phyloP scores from a whole-genome alignment of 225 moss, liverwort and hornwort genomes.

The Pseudoscleropodium purum region DNA sequence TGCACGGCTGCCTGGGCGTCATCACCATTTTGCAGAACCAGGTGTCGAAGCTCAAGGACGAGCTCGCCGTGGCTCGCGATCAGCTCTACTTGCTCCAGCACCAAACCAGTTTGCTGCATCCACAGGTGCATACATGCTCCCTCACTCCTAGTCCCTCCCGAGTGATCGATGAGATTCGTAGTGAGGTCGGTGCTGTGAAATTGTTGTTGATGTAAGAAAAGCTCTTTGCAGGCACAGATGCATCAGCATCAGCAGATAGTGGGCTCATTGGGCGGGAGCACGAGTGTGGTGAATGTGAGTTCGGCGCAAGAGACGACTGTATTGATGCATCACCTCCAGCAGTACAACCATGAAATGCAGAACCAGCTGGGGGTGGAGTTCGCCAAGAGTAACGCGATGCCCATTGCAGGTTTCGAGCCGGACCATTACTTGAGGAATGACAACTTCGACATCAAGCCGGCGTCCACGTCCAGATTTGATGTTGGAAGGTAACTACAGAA shows the following conservation, averaged over 20 bases:
- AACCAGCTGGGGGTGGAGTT: constrained; percentile 3
- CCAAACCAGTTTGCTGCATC: neutral
- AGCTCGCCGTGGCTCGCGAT: constrained; percentile 35
- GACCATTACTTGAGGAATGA: neutral
- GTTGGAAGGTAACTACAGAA: neutral
- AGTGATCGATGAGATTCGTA: neutral
- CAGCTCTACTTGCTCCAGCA: constrained; percentile 40
- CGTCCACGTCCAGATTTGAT: neutral
- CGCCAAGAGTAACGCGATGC: neutral
- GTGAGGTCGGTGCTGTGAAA: neutral
- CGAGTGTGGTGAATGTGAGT: constrained; percentile 35
- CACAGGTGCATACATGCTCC: neutral
- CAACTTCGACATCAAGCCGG: neutral
- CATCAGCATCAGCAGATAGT: constrained; percentile 10
- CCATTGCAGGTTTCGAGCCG: neutral
- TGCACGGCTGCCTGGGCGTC: constrained; percentile 54
- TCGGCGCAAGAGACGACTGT: constrained; percentile 21
- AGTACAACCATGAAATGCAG: constrained; percentile 3
- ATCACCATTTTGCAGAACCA: constrained; percentile 53
- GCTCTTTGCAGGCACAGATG: constrained; percentile 24
- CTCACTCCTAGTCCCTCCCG: neutral
- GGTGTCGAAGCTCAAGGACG: constrained; percentile 48
- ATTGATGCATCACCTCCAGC: constrained; percentile 24
- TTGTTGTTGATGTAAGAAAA: neutral
- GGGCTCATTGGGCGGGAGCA: constrained; percentile 30